phyloP scores from a whole-genome alignment of 2,329 filamentous ascomycete genomes.

The Ophiostoma ulmi region DNA sequence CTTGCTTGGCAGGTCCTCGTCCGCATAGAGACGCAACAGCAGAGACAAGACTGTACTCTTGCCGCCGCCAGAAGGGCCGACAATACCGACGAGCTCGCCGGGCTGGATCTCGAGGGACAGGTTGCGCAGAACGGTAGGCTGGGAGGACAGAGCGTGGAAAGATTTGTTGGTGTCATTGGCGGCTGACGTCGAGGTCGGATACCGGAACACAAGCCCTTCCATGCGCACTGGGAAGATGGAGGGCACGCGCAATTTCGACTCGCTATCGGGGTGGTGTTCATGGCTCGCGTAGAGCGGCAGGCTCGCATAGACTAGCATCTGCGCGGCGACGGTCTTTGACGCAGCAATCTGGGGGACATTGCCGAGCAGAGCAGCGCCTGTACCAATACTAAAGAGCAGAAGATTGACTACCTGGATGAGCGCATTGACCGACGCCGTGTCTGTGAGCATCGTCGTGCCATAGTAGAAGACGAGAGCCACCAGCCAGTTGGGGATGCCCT shows the following conservation, averaged over 20 bases:
- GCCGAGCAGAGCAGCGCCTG: conserved; percentile 62
- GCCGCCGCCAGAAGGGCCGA: conserved; percentile 80
- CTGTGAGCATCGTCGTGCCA: conserved; percentile 58
- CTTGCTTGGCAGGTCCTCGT: conserved; percentile 31
- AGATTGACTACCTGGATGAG: conserved; percentile 74
- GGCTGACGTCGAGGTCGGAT: conserved; percentile 43
- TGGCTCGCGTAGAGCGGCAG: conserved; percentile 53
- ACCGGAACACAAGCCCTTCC: conserved; percentile 62
- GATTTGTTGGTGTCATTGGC: neutral
- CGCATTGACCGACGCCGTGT: conserved; percentile 45
- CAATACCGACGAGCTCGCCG: conserved; percentile 68
- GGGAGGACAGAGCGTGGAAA: neutral
- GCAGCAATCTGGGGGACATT: conserved; percentile 77
- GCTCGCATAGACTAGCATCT: conserved; percentile 64
- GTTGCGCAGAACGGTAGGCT: conserved; percentile 52
- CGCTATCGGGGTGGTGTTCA: conserved; percentile 49
- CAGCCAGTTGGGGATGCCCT: conserved; percentile 65
- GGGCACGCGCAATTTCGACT: conserved; percentile 33
- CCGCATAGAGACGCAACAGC: conserved; percentile 63
- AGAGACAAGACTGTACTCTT: conserved; percentile 80
- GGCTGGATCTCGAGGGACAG: conserved; percentile 61
- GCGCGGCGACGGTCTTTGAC: conserved; percentile 65
- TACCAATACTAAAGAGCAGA: conserved; percentile 76
- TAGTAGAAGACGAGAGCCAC: conserved; percentile 82
- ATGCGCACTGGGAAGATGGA: conserved; percentile 46